Base-by-base conservation (phyloP, 2,329 filamentous ascomycete genomes). In the Monosporascus sp. region DNA sequence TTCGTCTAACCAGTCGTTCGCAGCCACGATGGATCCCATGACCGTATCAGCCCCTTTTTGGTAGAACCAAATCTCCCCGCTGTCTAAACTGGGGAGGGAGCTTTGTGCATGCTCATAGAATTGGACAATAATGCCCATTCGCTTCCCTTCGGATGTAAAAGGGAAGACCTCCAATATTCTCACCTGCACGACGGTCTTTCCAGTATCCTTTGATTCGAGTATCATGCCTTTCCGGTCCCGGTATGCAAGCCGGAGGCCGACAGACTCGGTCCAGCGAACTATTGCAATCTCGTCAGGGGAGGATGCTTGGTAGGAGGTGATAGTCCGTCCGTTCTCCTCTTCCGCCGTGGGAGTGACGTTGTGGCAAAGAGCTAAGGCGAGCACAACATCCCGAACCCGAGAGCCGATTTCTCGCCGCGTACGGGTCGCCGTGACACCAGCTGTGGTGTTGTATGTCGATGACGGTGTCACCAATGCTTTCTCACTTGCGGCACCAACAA, bases 201-300 rank as follows among this genome's bases (percentile, higher is more conserved):
- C 86, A 3, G 84, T 88, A 51, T 87, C 84, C 1, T 87, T 84
- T 4, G 87, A 93, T 65, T 92, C 87, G 3, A 99, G 79, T 3
- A 85, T 78, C 77, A 99, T 97, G 44, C 81, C 85, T 68, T 89
- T 90, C 44, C 95, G 86, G 67, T 99, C 94, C 20, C 94, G 90
- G 63, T 91, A 86, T 5, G 88, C 78, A 15, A 99, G 76, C 38
- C 90, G 87, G 37, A 99, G 77, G 0, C 95, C 95, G 35, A 99
- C 91, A 8, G 86, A 87, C 71, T 97, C 92, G 1, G 93, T 96
- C 87, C 95, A 99, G 51, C 85, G 86, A 17, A 99, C 92, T 64
- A 99, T 99, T 18, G 94, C 94, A 69, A 99, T 97, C 69, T 99
- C 94, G 67, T 99, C 94, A 0, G 94, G 94, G 1, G 93, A 97